Base-by-base conservation (phyloP, 306 rosid genomes). In the Gastrolobium bilobum region DNA sequence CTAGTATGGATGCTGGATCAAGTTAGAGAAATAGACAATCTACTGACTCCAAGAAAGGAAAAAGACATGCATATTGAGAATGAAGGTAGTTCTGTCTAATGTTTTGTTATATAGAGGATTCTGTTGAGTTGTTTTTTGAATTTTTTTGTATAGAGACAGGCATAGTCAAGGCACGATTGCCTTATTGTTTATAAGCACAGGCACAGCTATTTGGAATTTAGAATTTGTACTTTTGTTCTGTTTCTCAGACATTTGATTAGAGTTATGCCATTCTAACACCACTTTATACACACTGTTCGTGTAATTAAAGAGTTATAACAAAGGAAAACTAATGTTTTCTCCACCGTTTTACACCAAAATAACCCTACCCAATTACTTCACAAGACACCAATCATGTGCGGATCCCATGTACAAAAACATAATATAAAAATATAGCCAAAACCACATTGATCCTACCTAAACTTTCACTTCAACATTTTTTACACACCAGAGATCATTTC, bases 261-360 rank as follows among this genome's bases (percentile, higher is more conserved):
- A 62, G 58, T 53, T 61, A 71, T 40, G 39, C 11, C 57, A 62
- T 60, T 58, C 64, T 8, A 57, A 47, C 53, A 35, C 52, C 44
- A 30, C 77, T 20, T 46, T 44, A n/a, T 37, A 59, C 29, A 71
- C 38, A n/a, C 35, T 20, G 64, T 37, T 52, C 54, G 30, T 31
- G 35, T 14, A 80, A 62, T 9, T 10, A 69, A 59, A 59, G 54
- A 13, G 10, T 51, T 11, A 50, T 13, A 7, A 35, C 40, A 37
- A 20, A 63, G n/a, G 9, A 15, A 8, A 65, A 53, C 9, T 7
- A 13, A 26, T 39, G 39, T n/a, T 30, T 31, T 52, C 46, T 42
- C 47, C 51, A 62, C 48, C 31, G 11, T 37, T 78, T 71, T 65
- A 54, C 46, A 81, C 30, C 70, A 74, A 38, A 44, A 31, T 66